Base-by-base conservation (phyloP, 2,329 filamentous ascomycete genomes). In the Amesomyces nigricolor region DNA sequence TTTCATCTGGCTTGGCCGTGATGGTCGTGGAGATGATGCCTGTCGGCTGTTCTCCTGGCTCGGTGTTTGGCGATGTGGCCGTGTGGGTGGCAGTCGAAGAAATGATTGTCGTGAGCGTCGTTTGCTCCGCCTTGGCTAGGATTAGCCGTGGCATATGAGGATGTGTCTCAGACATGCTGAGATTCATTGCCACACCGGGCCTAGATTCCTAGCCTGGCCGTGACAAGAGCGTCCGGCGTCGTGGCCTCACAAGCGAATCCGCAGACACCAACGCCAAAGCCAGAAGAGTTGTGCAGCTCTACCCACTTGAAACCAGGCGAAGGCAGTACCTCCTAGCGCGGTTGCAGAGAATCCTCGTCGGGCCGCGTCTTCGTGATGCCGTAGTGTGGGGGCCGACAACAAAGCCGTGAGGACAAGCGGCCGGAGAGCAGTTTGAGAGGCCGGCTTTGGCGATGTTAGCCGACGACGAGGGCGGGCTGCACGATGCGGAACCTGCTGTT, bases 371-470 rank as follows among this genome's bases (percentile, higher is more conserved):
- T 62, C 19, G 63, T 62, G 37, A 68, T 53, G 5, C 63, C 59
- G 53, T 70, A 72, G 43, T 56, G 43, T 56, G 60, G 4, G 61
- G 57, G 2, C 70, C 71, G 30, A 69, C 68, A 14, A 57, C 59
- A 58, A 73, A 73, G 5, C 70, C 71, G n/a, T 57, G 61, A 0
- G 71, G 71, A 48, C 71, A 73, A 50, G 73, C 68, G 26, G 71
- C 71, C 0, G 72, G 71, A n/a, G 72, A 73, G 59, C 72, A 73
- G 59, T 69, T 71, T 43, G 65, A 62, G 53, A 74, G 74, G 11
- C 71, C 72, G 22, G 66, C 62, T 38, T 62, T 62, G 5, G 63
- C 62, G 29, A 75, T 56, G 58, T 73, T 72, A 43, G 58, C 51
- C 1, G 43, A 49, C 72, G 72, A 75, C 2, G 54, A 57, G 0